phyloP scores from a whole-genome alignment of 2,329 filamentous ascomycete species.

The Sclerotinia borealis region DNA sequence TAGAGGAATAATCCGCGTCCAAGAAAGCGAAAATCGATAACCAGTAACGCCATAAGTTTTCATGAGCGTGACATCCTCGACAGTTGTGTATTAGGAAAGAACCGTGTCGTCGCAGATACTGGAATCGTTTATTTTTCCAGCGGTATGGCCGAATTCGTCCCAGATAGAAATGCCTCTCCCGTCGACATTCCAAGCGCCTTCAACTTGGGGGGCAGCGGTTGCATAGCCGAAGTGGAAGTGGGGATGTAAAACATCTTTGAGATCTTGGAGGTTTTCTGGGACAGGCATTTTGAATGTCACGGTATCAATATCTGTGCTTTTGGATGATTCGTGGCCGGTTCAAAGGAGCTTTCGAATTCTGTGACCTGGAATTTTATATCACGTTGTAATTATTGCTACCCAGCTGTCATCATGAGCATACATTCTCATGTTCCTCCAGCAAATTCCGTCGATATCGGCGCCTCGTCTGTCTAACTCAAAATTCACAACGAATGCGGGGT shows the following conservation, averaged over 20 bases:
- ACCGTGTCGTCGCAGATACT: conserved; percentile 70
- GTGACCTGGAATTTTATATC: background rate
- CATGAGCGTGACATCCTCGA: conserved; percentile 68
- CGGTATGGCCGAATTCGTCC: conserved; percentile 74
- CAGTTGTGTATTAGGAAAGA: conserved; percentile 75
- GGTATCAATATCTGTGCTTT: background rate
- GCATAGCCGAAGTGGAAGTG: conserved; percentile 76
- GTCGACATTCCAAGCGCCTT: conserved; percentile 66
- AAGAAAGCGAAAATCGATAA: conserved; percentile 80
- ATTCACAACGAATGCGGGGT: background rate
- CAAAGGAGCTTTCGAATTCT: background rate
- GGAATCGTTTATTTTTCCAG: conserved; percentile 74
- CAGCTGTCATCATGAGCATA: background rate
- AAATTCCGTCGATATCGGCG: background rate
- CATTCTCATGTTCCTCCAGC: background rate
- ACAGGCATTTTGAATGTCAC: background rate
- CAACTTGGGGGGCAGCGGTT: conserved; percentile 78
- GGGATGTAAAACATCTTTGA: conserved; percentile 46
- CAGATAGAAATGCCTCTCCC: conserved; percentile 77
- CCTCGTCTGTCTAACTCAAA: background rate
- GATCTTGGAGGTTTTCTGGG: conserved; percentile 34
- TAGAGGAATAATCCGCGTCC: conserved; percentile 75
- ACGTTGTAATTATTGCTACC: too few relatives aligned
- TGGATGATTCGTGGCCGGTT: background rate
- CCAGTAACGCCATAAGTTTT: conserved; percentile 64